Evolutionary conservation across 2,329 filamentous ascomycete species (phyloP).

Genomic region (Neonectria punicea): DNA sequence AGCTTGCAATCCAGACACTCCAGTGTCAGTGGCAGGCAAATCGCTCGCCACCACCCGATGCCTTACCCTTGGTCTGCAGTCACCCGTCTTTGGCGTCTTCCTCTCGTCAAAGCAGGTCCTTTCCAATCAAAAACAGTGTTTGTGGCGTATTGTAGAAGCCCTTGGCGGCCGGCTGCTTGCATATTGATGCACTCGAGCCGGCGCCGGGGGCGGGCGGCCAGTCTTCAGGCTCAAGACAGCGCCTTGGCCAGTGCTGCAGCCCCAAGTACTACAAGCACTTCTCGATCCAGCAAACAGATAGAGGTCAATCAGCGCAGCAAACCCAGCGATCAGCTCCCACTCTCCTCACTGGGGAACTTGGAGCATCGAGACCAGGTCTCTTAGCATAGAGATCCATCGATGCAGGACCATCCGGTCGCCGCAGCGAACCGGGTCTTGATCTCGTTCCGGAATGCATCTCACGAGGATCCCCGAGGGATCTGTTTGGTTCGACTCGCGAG

Average conservation of each 20-base stretch:
- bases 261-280: constrained; percentile 29
- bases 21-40: constrained; percentile 33
- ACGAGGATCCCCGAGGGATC: constrained; percentile 29
- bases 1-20: constrained; percentile 32
- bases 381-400: constrained; percentile 25
- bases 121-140: constrained; percentile 56
- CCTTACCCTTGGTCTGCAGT: constrained; percentile 40
- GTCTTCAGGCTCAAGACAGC: constrained; percentile 36
- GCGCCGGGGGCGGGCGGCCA: constrained; percentile 28
- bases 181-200: constrained; percentile 53
- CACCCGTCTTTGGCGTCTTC: constrained; percentile 41
- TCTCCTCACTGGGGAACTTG: constrained; percentile 11
- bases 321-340: constrained; percentile 13
- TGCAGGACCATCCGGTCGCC: constrained; percentile 28
- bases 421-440: constrained; percentile 33
- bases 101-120: constrained; percentile 42
- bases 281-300: constrained; percentile 18
- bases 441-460: constrained; percentile 35
- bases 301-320: constrained; percentile 24
- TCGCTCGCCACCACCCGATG: constrained; percentile 31
- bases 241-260: constrained; percentile 25
- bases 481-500: constrained; percentile 46
- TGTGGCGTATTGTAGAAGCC: constrained; percentile 59
- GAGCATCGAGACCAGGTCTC: constrained; percentile 27
- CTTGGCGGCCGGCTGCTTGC: constrained; percentile 61